Evolutionary conservation across 805 yeast species (phyloP).

Genomic region (Lachancea nothofagi): DNA sequence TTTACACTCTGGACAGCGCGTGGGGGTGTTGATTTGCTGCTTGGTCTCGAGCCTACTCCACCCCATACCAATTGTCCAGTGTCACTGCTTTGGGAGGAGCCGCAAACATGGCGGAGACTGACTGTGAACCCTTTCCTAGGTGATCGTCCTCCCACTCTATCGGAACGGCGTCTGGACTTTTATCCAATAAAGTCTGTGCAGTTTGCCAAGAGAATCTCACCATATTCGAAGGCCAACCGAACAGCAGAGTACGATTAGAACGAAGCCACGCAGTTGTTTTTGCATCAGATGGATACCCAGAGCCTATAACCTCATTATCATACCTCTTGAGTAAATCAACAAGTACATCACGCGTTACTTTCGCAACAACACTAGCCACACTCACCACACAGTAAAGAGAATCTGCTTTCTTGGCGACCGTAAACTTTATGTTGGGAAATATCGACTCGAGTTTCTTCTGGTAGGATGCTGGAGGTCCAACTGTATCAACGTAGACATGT

Average conservation of each 20-base stretch:
- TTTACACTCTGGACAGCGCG: too few relatives aligned
- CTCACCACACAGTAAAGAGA: constrained; percentile 86
- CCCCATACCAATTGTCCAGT: constrained; percentile 23
- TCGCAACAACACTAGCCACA: constrained; percentile 93
- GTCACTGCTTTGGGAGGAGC: constrained; percentile 17
- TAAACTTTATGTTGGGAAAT: constrained; percentile 67
- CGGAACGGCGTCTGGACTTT: constrained; percentile 33
- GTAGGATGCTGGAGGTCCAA: constrained; percentile 88
- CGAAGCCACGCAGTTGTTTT: constrained; percentile 75
- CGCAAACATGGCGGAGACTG: constrained; percentile 14
- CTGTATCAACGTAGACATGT: constrained; percentile 88
- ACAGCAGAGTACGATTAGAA: constrained; percentile 55
- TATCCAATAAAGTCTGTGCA: constrained; percentile 62
- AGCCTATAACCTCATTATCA: constrained; percentile 51
- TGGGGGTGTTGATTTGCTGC: too few relatives aligned
- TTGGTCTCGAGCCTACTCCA: neutral
- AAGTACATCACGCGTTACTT: constrained; percentile 81
- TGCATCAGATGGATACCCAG: constrained; percentile 95
- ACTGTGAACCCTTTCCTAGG: constrained; percentile 19
- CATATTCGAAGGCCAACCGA: constrained; percentile 78
- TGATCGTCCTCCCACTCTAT: constrained; percentile 57
- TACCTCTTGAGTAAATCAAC: constrained; percentile 21
- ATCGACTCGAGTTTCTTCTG: constrained; percentile 62
- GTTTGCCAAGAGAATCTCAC: constrained; percentile 94
- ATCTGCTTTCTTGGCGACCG: constrained; percentile 94